Base-by-base conservation (phyloP, 1,139 yeast species). In the Saccharomyces hybrid region DNA sequence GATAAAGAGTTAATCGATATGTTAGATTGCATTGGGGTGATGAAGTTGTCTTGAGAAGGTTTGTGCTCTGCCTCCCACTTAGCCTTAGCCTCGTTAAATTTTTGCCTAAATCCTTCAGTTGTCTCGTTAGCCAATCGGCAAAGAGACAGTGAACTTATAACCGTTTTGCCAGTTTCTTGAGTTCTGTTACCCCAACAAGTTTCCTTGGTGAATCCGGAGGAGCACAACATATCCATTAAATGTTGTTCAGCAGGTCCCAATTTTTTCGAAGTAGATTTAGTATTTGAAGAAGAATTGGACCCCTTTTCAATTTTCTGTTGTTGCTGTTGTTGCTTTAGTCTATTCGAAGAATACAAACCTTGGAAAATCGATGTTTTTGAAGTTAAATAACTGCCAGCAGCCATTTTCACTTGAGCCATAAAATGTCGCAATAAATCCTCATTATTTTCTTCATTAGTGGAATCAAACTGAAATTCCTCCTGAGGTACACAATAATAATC, bases 231-330 rank as follows among this genome's bases (percentile, higher is more conserved):
- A 60, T 90, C 97, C 71, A 89, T 81, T 53, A 95, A 76, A 71
- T 93, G 98, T 68, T 87, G 93, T 69, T 95, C 99, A 0, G 99
- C 98, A 6, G 96, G 86, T 2, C 95, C 96, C 55, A 88, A 73
- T 31, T 74, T 75, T 60, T 81, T 82, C 4, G 69, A 49, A 20
- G n/a, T 34, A 13, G 46, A 46, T 28, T 51, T 51, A 14, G 29
- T 34, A 9, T 52, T 50, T 29, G 41, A 42, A 27, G 46, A 46
- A 42, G 50, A 41, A 20, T 26, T 27, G 5, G 41, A 27, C 3
- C 11, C 14, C 27, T 31, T 48, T 2, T 28, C 42, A 14, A 14
- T 23, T 38, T 58, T 57, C 51, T 62, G 62, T 48, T 64, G 57
- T 49, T 59, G 58, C 51, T 62, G 62, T 48, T 64, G 57, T 48